A percentile compares a stretch with the other conserved stretches of the same genome.
Conservation (phyloP, 2,329 filamentous ascomycete genomes). For the Fusarium zealandicum region DNA sequence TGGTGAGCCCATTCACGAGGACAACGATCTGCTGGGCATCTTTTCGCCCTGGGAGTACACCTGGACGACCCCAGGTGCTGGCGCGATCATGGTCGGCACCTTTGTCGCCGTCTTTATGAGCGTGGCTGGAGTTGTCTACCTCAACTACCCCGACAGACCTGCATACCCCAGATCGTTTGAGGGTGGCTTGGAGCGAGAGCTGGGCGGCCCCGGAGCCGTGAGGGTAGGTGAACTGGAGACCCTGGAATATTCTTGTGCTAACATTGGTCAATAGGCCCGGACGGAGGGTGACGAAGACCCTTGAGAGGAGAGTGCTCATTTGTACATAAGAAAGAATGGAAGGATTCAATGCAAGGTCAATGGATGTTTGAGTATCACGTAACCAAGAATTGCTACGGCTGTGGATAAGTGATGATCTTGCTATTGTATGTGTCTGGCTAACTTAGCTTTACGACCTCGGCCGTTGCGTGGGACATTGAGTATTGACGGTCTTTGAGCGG, state of each 20-base stretch:
- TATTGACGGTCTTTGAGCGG: no score
- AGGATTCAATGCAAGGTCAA: conserved; percentile 32
- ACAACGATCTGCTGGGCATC: conserved; percentile 90
- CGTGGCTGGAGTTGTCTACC: conserved; percentile 71
- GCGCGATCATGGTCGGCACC: conserved; percentile 69
- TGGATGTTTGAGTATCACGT: conserved; percentile 14
- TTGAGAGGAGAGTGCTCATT: conserved; percentile 44
- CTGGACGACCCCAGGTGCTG: conserved; percentile 76
- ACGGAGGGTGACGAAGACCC: conserved; percentile 63
- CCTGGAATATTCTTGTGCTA: conserved; percentile 18
- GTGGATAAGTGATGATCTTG: conserved; percentile 3
- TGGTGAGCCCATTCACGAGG: conserved; percentile 95
- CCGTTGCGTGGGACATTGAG: no score
- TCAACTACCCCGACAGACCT: conserved; percentile 75
- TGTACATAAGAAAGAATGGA: conserved; percentile 49
- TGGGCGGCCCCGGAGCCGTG: conserved; percentile 73
- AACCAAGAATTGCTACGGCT: neutral
- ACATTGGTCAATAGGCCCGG: conserved; percentile 55
- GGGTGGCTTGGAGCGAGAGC: conserved; percentile 74
- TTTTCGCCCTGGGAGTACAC: conserved; percentile 91
- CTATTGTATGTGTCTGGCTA: neutral
- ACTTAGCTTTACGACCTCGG: neutral
- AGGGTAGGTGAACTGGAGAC: conserved; percentile 61
- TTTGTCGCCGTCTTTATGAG: conserved; percentile 71
- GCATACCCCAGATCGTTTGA: conserved; percentile 75